Percentiles rank a stretch among this genome's conserved stretches.
Evolutionary conservation across 116 monocot species (phyloP).

Genomic region (Papilionanthe hybrid): DNA sequence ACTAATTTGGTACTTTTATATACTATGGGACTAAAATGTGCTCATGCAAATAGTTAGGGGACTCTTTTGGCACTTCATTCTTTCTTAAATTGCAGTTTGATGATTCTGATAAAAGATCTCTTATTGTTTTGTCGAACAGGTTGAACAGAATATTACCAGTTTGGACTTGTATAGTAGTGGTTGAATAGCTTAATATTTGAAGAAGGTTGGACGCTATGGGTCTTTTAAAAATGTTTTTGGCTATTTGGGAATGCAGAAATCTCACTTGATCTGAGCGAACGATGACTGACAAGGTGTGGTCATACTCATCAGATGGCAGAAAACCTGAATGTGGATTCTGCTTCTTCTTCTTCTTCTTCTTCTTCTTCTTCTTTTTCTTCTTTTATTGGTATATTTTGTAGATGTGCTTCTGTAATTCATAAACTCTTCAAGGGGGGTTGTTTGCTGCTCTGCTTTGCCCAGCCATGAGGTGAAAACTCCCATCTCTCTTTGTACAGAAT

Average conservation of each 20-base stretch:
- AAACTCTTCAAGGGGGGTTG: constrained; percentile 10
- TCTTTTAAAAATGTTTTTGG: neutral
- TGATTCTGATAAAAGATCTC: neutral
- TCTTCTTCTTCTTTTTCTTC: neutral
- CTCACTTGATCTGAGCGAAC: neutral
- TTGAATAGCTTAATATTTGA: neutral
- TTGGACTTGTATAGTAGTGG: neutral
- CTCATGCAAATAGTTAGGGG: too few relatives aligned
- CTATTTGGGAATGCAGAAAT: neutral
- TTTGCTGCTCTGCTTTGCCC: neutral
- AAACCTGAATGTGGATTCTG: neutral
- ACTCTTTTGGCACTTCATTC: too few relatives aligned
- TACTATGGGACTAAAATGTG: too few relatives aligned
- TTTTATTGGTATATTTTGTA: constrained; percentile 22
- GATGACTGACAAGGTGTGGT: neutral
- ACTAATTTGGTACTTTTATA: too few relatives aligned
- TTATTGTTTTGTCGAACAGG: neutral
- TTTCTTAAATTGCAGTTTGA: neutral
- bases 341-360: too few relatives aligned
- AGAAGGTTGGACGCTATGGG: neutral
- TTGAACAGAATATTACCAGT: neutral
- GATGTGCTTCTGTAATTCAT: constrained; percentile 31
- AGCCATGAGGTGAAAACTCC: constrained; percentile 9
- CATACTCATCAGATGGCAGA: neutral
- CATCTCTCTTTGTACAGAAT: constrained; percentile 32